Base-by-base conservation (phyloP, 805 yeast species). In the Maudiozyma saulgeensis region DNA sequence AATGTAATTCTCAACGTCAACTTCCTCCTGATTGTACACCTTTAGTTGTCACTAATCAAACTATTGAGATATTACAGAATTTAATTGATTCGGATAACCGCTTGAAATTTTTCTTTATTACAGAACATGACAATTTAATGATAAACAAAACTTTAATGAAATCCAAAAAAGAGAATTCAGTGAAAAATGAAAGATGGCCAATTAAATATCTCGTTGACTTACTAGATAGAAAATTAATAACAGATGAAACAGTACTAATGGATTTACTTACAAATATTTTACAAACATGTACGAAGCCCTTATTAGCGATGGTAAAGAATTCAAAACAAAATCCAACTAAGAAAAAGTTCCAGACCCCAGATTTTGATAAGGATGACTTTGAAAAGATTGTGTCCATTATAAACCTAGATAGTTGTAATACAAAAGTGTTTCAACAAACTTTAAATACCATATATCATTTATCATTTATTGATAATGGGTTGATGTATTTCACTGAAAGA, bases 371-470 rank as follows among this genome's bases (percentile, higher is more conserved):
- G 40, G 66, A 71, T 19, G 82, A 82, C 54, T 70, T 87, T 58
- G 75, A 78, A 44, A 75, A 75, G 52, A 71, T 88, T 32, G 82
- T 86, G 15, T 74, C 80, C 21, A 80, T 87, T 32, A 71, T 90
- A 47, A 79, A 83, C 4, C 78, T 91, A 0, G 87, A 86, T 59
- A 95, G 90, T 49, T 88, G 96, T 61, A 81, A 90, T 35, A 82
- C 87, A 54, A 77, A 83, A 41, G 87, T 95, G 0, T 88, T 90
- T 69, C 88, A 88, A 58, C 86, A 89, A 61, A 81, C 90, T 0
- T 74, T 90, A 46, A 79, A 86, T 51, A 79, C 88, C 1, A 85
- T 90, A 82, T 90, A 84, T 55, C 82, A 85, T 59, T 64, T 90
- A 43, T 77, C 87, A 0, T 69, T 75, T 16, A 64, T 89, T 19